Evolutionary conservation across 164 flowering plant species (phyloP), one percentile per base, ranked within the genome.

Genomic region (Litsea cubeba): DNA sequence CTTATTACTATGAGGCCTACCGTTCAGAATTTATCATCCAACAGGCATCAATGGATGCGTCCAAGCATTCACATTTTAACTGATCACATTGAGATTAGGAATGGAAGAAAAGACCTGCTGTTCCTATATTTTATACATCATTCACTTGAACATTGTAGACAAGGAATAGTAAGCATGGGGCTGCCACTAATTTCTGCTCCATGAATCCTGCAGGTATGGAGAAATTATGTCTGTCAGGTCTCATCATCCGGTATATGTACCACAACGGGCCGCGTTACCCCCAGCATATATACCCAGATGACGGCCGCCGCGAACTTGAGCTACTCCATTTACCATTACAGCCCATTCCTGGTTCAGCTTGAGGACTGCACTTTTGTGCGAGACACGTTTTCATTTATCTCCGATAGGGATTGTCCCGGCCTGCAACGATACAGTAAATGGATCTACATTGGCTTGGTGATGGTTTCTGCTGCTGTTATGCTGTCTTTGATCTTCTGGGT

Each of bases 401-500:
- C 77, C 12, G n/a, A 24, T 0, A 49, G 73, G 0, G 70, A 90
- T 49, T 96, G 98, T 69, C 98, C 97, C 20, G 92, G 85, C 6
- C 78, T 96, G 71, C 75, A 84, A 35, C 74, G 62, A 46, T 83
- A 87, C 76, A 88, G 84, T 60, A 12, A 78, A 62, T 88, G 90
- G 91, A 80, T 90, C 26, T 92, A 90, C 73, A 71, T 85, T 26
- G 99, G 98, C 1, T 72, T 91, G 71, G 88, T 85, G 2, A 71
- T 91, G 85, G 95, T 91, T 50, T 88, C 99, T 18, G 84, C 82
- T 73, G 91, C 95, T 22, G 96, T 94, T 26, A 89, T 89, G 94
- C 81, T 89, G 15, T 94, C 99, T 1, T 58, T 96, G 81, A 82
- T 92, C 46, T 86, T 94, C 73, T 94, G 98, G 99, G 91, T 92